Conservation (phyloP, 169 alveolate genomes). For the Plasmodium relictum region DNA sequence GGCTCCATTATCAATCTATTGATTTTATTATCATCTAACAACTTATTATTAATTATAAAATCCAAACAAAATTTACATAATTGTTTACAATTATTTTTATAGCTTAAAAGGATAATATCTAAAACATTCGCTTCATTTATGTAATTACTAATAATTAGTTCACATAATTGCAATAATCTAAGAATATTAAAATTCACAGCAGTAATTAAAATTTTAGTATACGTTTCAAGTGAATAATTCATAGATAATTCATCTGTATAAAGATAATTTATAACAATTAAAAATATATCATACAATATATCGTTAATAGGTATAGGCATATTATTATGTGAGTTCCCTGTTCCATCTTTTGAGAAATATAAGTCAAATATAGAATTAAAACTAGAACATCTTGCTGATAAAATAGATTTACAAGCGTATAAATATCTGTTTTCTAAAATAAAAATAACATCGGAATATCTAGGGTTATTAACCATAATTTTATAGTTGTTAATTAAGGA, state of each 20-base stretch:
- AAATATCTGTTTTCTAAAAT: conserved; percentile 16
- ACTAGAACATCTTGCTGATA: conserved; percentile 19
- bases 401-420: conserved; percentile 35
- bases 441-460: conserved; percentile 31
- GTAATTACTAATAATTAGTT: conserved; percentile 4
- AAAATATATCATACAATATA: conserved; percentile 11
- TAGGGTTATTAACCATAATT: conserved; percentile 33
- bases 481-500: not conserved
- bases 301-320: conserved; percentile 37
- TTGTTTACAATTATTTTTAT: conserved; percentile 28
- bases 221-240: conserved; percentile 22
- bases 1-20: conserved; percentile 30
- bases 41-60: conserved; percentile 32
- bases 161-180: conserved; percentile 50
- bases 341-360: not conserved
- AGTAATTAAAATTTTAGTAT: conserved; percentile 5
- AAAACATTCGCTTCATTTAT: conserved; percentile 19
- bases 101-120: conserved; percentile 22
- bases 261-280: conserved; percentile 28
- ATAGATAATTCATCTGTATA: conserved; percentile 29
- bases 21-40: conserved; percentile 31
- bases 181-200: conserved; percentile 5
- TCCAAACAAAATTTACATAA: conserved; percentile 54
- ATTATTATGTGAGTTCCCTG: not conserved
- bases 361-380: conserved; percentile 22